These are phyloP conservation scores for Pyrus bretschneideri DNA, from an alignment of 306 rosid genomes.

Conservation along the genomic window DNA sequence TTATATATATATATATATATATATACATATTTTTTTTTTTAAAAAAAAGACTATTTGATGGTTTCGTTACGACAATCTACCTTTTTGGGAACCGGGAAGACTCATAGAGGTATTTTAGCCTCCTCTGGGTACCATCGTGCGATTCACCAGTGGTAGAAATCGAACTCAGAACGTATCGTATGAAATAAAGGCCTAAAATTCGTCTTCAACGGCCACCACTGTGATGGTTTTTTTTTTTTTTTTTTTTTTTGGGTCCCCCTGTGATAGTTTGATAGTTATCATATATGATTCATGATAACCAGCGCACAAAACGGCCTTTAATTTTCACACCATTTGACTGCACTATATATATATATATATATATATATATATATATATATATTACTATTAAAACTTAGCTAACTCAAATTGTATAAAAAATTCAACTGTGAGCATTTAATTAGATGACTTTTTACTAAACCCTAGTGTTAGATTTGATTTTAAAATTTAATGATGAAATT, in stretches of 20 bases:
- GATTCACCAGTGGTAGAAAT: too few species aligned
- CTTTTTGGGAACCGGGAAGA: rapidly evolving
- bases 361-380: too few species aligned
- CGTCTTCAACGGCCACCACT: too few species aligned
- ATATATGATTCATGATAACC: not conserved
- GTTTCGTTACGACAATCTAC: too few species aligned
- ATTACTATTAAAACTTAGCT: not conserved
- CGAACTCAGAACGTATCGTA: too few species aligned
- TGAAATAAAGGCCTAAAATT: too few species aligned
- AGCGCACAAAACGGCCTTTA: not conserved
- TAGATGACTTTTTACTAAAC: not conserved
- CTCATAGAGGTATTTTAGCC: rapidly evolving
- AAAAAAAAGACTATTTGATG: too few species aligned
- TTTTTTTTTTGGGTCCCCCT: too few species aligned
- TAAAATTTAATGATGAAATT: not conserved
- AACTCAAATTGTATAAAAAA: not conserved
- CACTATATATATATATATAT: too few species aligned
- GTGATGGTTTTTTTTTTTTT: too few species aligned
- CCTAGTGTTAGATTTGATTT: not conserved
- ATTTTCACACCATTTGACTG: not conserved
- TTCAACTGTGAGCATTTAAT: not conserved
- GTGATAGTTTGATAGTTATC: too few species aligned
- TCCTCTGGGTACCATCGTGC: rapidly evolving
- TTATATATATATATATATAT: not conserved
- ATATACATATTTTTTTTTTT: too few species aligned